Percentiles rank a stretch among this genome's conserved stretches.
phyloP scores from a whole-genome alignment of 2,329 filamentous ascomycete genomes.

The Alternaria consortialis region DNA sequence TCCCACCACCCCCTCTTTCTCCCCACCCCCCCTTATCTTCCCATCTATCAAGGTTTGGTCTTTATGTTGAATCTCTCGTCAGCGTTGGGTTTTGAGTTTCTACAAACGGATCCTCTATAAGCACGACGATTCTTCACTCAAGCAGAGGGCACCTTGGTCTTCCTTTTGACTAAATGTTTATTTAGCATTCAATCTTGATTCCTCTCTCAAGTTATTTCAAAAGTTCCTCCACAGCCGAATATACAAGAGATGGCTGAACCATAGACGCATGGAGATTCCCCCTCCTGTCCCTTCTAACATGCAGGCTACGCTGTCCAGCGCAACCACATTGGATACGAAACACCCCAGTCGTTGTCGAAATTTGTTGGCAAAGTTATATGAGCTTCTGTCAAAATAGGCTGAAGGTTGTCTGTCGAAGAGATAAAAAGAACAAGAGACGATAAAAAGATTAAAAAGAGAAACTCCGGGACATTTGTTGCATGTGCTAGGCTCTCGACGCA shows the following conservation, averaged over 20 bases:
- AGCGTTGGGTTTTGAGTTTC: neutral
- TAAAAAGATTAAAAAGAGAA: neutral
- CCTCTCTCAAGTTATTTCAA: neutral
- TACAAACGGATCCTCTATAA: neutral
- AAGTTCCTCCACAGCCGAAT: constrained; percentile 6
- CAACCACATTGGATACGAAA: neutral
- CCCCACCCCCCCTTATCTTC: neutral
- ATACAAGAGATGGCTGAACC: constrained; percentile 6
- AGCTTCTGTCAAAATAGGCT: constrained; percentile 24
- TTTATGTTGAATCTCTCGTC: neutral
- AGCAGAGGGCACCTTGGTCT: neutral
- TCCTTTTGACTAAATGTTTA: neutral
- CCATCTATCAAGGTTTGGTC: neutral
- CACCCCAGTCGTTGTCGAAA: constrained; percentile 1
- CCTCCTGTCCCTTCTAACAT: neutral
- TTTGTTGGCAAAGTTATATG: constrained; percentile 24
- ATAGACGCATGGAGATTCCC: neutral
- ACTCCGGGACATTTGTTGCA: constrained; percentile 14
- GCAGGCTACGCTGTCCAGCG: constrained; percentile 10
- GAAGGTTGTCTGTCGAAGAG: constrained; percentile 21
- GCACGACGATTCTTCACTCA: neutral
- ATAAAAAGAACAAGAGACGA: constrained; percentile 6
- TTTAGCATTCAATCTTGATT: constrained; percentile 2
- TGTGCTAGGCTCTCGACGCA: constrained; percentile 49
- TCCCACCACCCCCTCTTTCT: neutral